Base-by-base conservation (phyloP, 306 rosid genomes). In the Prunus salicina region DNA sequence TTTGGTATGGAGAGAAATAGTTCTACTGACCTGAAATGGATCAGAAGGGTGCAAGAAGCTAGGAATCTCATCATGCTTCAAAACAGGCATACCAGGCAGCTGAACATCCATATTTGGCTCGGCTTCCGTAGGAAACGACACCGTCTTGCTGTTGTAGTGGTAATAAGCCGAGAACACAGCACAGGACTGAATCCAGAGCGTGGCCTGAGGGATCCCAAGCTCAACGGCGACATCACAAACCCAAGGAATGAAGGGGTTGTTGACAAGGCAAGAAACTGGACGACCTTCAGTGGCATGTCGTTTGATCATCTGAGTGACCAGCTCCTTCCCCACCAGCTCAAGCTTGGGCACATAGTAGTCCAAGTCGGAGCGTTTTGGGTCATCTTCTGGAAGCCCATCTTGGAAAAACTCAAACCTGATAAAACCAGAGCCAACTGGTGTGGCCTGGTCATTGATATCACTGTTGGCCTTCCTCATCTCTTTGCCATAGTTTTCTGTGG, bases 141-240 rank as follows among this genome's bases (percentile, higher is more conserved):
- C 73, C 15, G 75, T 27, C 30, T 41, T 24, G 19, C 12, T 50
- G 58, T 47, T 47, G n/a, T 28, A 71, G 53, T 82, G 81, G 45
- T 79, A 82, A 58, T 81, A 85, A 69, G 58, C 30, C 2, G 86
- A 57, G 15, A 90, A 84, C 18, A 71, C 72, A 12, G 96, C 85
- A 45, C 87, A 81, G 2, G 96, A 90, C 61, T 88, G 92, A 5
- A 90, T 82, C 96, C 92, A 90, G 2, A 90, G 87, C 47, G 83
- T 77, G 46, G 90, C 89, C 19, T 74, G 79, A 82, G 92, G 84
- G 63, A 90, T 65, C 50, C 84, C 77, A 1, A 84, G 89, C 11
- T 63, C 12, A 10, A 28, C 67, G 27, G 84, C 86, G 4, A 85
- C 77, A 20, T 86, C 85, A 5, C 84, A 78, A 27, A 80, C 91